Base-by-base conservation (phyloP, 768 basidiomycete species). In the Tremella fuciformis region DNA sequence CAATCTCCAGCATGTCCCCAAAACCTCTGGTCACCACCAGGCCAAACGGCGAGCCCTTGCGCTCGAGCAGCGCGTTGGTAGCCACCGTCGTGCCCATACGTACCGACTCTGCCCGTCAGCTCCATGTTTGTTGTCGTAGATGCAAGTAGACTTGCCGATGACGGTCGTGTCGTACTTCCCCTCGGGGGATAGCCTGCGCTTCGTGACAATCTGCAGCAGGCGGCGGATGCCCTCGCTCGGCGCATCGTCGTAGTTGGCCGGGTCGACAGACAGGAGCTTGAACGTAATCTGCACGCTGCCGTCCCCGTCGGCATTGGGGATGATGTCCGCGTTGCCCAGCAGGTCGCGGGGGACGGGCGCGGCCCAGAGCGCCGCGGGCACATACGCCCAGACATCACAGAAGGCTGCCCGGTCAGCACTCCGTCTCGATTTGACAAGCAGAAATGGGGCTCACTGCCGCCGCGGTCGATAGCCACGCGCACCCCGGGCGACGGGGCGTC, bases 11-110 rank as follows among this genome's bases (percentile, higher is more conserved):
- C 11, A 97, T 84, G 76, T 96, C 93, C 73, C 76, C 56, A 64
- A 71, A 72, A 2, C 74, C 74, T 49, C 71, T 70, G 1, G 94
- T 97, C 69, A 93, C 94, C 13, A 96, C 79, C 37, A 98, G 80
- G 0, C 91, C 93, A 59, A 94, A 91, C 61, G 85, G 86, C 67
- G 91, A 88, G 0, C 94, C 94, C 76, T 94, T 93, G 49, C 94
- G 86, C 70, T 98, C 94, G 7, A 98, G 83, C 0, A 98, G 82
- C 0, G 94, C 93, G 68, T 97, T 98, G n/a, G 94, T 98, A 8
- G 67, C 67, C 1, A 68, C 66, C 7, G 66, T 65, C 3, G 60
- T 68, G 19, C 59, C 63, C 64, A 66, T 62, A 2, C 66, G 57
- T 16, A 68, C 53, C 18, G 37, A 54, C 16, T 94, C 91, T 91